Evolutionary conservation across 129 eudicot species (phyloP).

Genomic region (Pittosporum tobira): DNA sequence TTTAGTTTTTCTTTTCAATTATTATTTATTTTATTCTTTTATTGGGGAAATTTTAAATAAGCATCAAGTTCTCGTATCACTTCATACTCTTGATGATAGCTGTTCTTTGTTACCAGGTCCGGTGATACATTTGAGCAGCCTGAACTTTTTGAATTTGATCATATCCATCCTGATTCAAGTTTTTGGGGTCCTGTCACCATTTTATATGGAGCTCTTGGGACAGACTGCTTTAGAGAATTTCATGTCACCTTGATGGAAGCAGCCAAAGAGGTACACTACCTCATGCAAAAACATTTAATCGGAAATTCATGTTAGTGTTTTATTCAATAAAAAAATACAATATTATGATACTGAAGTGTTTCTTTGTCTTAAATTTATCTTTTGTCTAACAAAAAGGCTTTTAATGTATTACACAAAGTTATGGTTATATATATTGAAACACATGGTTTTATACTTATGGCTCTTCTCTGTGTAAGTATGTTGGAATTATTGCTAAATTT

Average conservation of each 20-base stretch:
- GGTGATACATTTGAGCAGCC: constrained; percentile 80
- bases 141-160: constrained; percentile 88
- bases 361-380: too few relatives aligned
- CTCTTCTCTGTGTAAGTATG: too few relatives aligned
- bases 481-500: constrained; percentile 11
- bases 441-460: too few relatives aligned
- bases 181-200: constrained; percentile 68
- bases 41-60: neutral
- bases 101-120: constrained; percentile 29
- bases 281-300: neutral
- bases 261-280: constrained; percentile 65
- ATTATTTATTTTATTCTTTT: too few relatives aligned
- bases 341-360: too few relatives aligned
- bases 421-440: too few relatives aligned
- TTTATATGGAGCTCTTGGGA: constrained; percentile 96
- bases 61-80: neutral
- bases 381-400: too few relatives aligned
- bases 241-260: constrained; percentile 60
- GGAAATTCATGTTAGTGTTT: too few relatives aligned
- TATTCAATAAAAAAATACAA: too few relatives aligned
- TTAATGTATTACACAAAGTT: too few relatives aligned
- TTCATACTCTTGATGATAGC: too few relatives aligned
- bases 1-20: neutral
- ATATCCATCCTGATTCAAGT: constrained; percentile 60
- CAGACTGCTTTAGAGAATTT: constrained; percentile 71